Conservation (phyloP, 208 protist species). For the Angomonas desouzai region DNA sequence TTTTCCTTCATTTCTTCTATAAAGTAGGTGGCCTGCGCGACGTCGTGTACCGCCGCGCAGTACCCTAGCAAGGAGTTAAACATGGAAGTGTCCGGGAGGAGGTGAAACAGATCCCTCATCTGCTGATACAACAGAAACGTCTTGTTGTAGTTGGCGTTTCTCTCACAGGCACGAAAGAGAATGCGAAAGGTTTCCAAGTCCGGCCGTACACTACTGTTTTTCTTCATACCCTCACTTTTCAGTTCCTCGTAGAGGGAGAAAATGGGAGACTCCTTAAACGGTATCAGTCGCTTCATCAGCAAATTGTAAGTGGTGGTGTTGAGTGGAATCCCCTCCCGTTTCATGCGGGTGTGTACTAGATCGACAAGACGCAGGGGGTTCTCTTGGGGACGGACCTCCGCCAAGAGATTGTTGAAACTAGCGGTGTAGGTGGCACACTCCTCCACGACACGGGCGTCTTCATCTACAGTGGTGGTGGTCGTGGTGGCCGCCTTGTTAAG, state of each 20-base stretch:
- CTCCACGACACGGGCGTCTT: slow-evolving; percentile 67
- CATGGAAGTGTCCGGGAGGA: slow-evolving; percentile 72
- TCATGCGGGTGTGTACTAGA: slow-evolving; percentile 77
- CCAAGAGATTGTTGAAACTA: slow-evolving; percentile 81
- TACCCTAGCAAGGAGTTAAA: slow-evolving; percentile 90
- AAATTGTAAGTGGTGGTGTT: slow-evolving; percentile 89
- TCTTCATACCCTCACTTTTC: slow-evolving; percentile 58
- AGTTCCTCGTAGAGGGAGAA: slow-evolving; percentile 87
- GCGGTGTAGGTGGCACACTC: slow-evolving; percentile 84
- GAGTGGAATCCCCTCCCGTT: slow-evolving; percentile 76
- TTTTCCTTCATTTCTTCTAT: slow-evolving; percentile 88
- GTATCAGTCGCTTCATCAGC: slow-evolving; percentile 81
- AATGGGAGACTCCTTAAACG: slow-evolving; percentile 63
- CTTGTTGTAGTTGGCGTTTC: slow-evolving; percentile 65
- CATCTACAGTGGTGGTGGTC: slow-evolving; percentile 25
- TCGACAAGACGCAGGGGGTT: slow-evolving; percentile 63
- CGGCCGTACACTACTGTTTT: slow-evolving; percentile 60
- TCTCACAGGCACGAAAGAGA: slow-evolving; percentile 88
- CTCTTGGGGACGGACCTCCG: slow-evolving; percentile 38
- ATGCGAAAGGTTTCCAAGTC: slow-evolving; percentile 77
- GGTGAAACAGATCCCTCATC: slow-evolving; percentile 68
- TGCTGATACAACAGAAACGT: slow-evolving; percentile 86
- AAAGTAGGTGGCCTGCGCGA: slow-evolving; percentile 84
- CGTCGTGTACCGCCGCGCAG: slow-evolving; percentile 81
- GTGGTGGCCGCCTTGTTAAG: neutral